Percentiles rank a stretch among this genome's conserved stretches.
Evolutionary conservation across 192 early-diverging fungal species (phyloP).

Genomic region (Entomortierella lignicola): DNA sequence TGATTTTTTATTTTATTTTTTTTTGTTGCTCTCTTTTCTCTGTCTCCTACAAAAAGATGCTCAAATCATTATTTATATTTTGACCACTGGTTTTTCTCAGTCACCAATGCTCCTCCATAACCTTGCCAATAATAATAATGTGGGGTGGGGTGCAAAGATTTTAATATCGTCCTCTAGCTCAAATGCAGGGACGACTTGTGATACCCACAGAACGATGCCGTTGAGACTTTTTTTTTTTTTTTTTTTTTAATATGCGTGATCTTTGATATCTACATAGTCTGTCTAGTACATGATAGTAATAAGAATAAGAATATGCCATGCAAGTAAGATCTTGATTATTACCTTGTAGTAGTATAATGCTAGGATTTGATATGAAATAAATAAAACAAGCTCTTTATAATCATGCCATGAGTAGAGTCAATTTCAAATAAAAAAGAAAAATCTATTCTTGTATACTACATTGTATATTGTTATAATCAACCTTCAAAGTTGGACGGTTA

Average conservation of each 20-base stretch:
- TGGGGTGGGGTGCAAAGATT: neutral
- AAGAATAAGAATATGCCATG: too few species aligned
- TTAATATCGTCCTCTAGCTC: neutral
- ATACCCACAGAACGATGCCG: neutral
- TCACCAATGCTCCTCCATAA: neutral
- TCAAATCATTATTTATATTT: neutral
- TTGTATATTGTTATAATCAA: too few species aligned
- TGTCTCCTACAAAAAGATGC: too few species aligned
- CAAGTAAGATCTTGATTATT: too few species aligned
- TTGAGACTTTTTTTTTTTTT: neutral
- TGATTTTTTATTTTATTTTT: neutral
- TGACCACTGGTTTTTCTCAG: constrained; percentile 5
- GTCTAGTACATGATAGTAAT: too few species aligned
- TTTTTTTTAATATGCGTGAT: too few species aligned
- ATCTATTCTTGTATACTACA: neutral
- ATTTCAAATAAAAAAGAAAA: neutral
- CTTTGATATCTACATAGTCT: too few species aligned
- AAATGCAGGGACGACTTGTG: constrained; percentile 23
- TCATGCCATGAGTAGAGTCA: neutral
- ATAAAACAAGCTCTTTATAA: too few species aligned
- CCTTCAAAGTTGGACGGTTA: neutral
- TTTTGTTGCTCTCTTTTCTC: too few species aligned
- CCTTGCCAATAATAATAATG: neutral
- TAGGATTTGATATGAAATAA: too few species aligned
- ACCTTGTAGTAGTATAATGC: too few species aligned